phyloP scores from a whole-genome alignment of 2,329 filamentous ascomycete genomes.

The Lecanicillium sp. region DNA sequence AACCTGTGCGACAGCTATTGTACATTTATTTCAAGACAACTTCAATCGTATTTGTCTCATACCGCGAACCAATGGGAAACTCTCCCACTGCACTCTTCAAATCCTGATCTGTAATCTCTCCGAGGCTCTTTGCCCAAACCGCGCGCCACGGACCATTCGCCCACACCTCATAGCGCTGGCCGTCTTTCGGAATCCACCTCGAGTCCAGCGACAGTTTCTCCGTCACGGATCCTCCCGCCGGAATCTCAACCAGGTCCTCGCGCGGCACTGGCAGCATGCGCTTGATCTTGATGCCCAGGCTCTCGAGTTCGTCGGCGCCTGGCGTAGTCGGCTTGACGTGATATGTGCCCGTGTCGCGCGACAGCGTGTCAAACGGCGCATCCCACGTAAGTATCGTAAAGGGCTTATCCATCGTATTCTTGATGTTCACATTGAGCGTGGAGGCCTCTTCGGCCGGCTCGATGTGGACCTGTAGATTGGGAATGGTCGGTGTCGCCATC shows the following conservation, averaged over 20 bases:
- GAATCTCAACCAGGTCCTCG: background rate
- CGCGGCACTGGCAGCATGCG: background rate
- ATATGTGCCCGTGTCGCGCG: background rate
- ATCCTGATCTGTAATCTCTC: background rate
- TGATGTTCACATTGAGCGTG: background rate
- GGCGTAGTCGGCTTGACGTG: background rate
- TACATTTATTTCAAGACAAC: slow-evolving; percentile 2
- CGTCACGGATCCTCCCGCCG: background rate
- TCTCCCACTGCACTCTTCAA: slow-evolving; percentile 16
- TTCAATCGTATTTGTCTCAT: slow-evolving; percentile 3
- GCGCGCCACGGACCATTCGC: background rate
- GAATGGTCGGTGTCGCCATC: background rate
- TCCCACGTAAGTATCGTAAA: background rate
- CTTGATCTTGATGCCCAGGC: slow-evolving; percentile 1
- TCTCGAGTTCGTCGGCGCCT: background rate
- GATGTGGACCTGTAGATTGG: slow-evolving; percentile 1
- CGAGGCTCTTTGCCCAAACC: background rate
- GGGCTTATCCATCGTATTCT: background rate
- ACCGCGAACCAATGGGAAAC: background rate
- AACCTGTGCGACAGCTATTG: too few species aligned
- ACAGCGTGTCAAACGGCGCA: background rate
- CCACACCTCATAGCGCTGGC: background rate
- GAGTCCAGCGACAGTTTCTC: background rate
- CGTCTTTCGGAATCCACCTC: background rate
- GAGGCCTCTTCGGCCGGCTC: background rate